Evolutionary conservation across 2,329 filamentous ascomycete genomes (phyloP).

Genomic region (Fusarium sp.): DNA sequence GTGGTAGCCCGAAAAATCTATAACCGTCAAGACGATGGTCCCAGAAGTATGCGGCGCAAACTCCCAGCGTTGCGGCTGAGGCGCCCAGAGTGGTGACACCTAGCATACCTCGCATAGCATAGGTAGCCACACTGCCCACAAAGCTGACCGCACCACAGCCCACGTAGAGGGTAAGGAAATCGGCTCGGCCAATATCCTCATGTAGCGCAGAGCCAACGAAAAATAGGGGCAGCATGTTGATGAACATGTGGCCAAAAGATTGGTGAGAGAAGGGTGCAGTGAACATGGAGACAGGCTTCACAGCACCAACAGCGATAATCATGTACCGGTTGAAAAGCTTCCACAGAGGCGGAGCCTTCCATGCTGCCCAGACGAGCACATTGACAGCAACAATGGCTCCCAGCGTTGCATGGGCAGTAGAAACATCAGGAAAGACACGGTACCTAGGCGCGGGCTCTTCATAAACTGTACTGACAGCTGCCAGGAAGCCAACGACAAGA

Average conservation of each 20-base stretch:
- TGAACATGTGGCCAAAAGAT: constrained; percentile 66
- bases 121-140: constrained; percentile 66
- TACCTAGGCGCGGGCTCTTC: constrained; percentile 63
- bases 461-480: constrained; percentile 62
- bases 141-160: constrained; percentile 69
- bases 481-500: constrained; percentile 59
- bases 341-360: constrained; percentile 76
- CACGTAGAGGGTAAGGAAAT: constrained; percentile 77
- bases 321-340: constrained; percentile 75
- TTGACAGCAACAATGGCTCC: constrained; percentile 72
- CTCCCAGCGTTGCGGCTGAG: constrained; percentile 72
- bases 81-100: constrained; percentile 71
- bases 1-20: constrained; percentile 68
- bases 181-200: constrained; percentile 76
- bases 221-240: constrained; percentile 75
- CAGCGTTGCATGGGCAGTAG: constrained; percentile 74
- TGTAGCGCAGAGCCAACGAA: constrained; percentile 76
- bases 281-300: constrained; percentile 71
- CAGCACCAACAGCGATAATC: constrained; percentile 72
- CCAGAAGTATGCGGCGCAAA: constrained; percentile 73
- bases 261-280: constrained; percentile 79
- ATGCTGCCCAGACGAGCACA: constrained; percentile 65
- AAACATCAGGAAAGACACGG: constrained; percentile 70
- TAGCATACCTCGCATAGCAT: constrained; percentile 61
- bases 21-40: constrained; percentile 68